These are phyloP conservation scores for Auxenochlorella protothecoides DNA, from an alignment of 139 green algal species.

Conservation along the genomic window DNA sequence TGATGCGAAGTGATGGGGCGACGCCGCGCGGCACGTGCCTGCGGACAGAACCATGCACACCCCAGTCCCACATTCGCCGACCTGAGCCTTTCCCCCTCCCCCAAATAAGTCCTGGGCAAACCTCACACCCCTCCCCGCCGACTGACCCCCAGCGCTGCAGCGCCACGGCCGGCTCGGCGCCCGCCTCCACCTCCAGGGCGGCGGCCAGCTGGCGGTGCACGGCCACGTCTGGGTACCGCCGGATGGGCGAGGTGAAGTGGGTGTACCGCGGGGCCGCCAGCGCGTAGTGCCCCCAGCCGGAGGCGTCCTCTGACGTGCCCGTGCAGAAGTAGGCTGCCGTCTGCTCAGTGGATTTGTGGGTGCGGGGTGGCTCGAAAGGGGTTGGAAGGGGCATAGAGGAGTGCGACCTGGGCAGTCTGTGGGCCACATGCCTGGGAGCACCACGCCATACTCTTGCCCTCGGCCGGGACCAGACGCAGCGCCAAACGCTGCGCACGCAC, in stretches of 20 bases:
- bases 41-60: too few species aligned
- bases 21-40: too few species aligned
- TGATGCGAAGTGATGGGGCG: conserved; percentile 6
- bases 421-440: too few species aligned
- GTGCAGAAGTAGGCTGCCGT: conserved; percentile 86
- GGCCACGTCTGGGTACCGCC: conserved; percentile 82
- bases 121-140: too few species aligned
- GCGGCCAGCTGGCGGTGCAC: conserved; percentile 77
- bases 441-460: neutral
- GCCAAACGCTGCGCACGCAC: too few species aligned
- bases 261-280: conserved; percentile 77
- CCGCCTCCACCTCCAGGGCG: conserved; percentile 35
- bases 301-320: conserved; percentile 22
- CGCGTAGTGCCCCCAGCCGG: conserved; percentile 61
- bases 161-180: neutral
- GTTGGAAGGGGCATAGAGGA: too few species aligned
- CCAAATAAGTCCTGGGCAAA: neutral
- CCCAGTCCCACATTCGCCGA: neutral
- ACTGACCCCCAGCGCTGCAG: too few species aligned
- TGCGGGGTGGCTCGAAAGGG: too few species aligned
- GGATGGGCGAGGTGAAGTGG: conserved; percentile 89
- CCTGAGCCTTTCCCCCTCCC: neutral
- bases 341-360: conserved; percentile 14
- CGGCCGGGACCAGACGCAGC: neutral
- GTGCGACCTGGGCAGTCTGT: too few species aligned